Base-by-base conservation (phyloP, 768 basidiomycete genomes). In the Termitomyces sp. region DNA sequence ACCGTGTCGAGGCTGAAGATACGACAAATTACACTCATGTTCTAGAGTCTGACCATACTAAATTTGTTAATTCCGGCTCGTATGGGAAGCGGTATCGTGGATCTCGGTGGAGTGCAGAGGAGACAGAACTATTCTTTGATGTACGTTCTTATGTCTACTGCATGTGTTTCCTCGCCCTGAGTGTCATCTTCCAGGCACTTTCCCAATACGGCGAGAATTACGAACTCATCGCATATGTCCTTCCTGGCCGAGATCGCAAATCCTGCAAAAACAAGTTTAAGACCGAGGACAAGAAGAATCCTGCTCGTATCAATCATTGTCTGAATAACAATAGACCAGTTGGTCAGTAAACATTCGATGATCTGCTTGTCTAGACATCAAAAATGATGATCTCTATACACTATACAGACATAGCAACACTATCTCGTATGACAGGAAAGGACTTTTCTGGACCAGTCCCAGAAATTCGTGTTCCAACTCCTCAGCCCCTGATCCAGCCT, bases 181-280 rank as follows among this genome's bases (percentile, higher is more conserved):
- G 17, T 53, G 54, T 37, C 59, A 46, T 65, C n/a, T 56, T 56
- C n/a, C 67, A 96, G 94, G 92, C 91, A n/a, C 76, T 96, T 36
- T 81, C 87, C 4, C 93, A 94, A 70, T 94, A 93, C 66, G 93
- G 93, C 37, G 91, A 94, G 71, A 94, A 96, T 67, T 96, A 96
- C 68, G 94, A 96, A 71, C 82, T 96, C 46, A 94, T 96, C 63
- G 91, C 94, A 3, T 87, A 87, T 66, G 81, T 94, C 12, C 80
- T 96, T 20, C 92, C 92, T 43, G 88, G 89, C 17, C 87, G 94
- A 15, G 91, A 93, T 68, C 82, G 94, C 20, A 92, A 90, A 69
- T 88, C 94, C 32, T 94, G 95, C 73, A 94, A 93, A 74, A 90
- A 92, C 72, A 96, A 96, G 70, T 96, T 94, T 78, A 95, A 92